Conservation (phyloP, 345 rosid genomes). For the Pugionium dolabratum region DNA sequence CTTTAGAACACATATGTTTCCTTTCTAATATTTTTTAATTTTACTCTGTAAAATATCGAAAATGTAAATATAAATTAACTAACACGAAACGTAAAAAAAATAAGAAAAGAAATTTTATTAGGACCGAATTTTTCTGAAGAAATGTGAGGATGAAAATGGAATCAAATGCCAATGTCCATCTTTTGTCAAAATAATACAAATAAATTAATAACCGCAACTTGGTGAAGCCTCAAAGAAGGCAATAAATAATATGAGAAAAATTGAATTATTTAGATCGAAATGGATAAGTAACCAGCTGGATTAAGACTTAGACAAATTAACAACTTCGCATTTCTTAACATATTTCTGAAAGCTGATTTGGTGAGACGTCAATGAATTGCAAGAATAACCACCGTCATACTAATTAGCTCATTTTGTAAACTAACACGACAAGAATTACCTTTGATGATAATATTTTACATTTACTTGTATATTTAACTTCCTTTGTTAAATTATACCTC, state of each 20-base stretch:
- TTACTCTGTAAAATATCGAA: neutral
- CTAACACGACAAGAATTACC: slow-evolving; percentile 23
- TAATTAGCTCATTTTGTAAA: slow-evolving; percentile 16
- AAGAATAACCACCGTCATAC: slow-evolving; percentile 35
- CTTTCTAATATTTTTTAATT: neutral
- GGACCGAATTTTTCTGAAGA: slow-evolving; percentile 1
- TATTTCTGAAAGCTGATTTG: slow-evolving; percentile 32
- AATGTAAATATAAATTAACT: slow-evolving; percentile 1
- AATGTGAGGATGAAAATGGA: neutral
- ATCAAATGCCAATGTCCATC: slow-evolving; percentile 21
- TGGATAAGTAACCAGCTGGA: slow-evolving; percentile 37
- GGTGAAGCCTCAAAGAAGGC: slow-evolving; percentile 19
- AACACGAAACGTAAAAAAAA: neutral
- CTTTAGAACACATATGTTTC: slow-evolving; percentile 14
- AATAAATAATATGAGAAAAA: neutral
- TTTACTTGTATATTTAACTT: slow-evolving; percentile 5
- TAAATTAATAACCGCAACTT: slow-evolving; percentile 1
- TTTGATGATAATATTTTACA: slow-evolving; percentile 21
- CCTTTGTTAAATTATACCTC: slow-evolving; percentile 7
- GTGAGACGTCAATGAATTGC: slow-evolving; percentile 29
- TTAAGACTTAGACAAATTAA: slow-evolving; percentile 38
- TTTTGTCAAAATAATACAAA: neutral
- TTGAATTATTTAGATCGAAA: slow-evolving; percentile 12
- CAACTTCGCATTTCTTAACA: slow-evolving; percentile 31
- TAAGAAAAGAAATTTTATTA: neutral